Base-by-base conservation (phyloP, 768 basidiomycete species). In the Lactifluus pinguis region DNA sequence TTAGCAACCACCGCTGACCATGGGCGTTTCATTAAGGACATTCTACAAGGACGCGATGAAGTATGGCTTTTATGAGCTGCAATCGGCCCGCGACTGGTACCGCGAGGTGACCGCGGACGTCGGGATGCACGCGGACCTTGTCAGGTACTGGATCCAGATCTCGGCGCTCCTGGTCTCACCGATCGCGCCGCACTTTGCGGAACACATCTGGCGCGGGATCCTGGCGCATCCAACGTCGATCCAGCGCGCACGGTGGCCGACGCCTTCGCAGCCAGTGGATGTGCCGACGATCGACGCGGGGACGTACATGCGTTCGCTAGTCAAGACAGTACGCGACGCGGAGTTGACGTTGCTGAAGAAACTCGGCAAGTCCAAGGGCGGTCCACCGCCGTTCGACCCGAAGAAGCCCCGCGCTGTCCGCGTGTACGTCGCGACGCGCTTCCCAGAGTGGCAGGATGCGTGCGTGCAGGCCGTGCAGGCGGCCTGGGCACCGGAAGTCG, bases 31-130 rank as follows among this genome's bases (percentile, higher is more conserved):
- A 10, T 29, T 36, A 69, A 97, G 95, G 21, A 92, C 87, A 61
- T 84, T 89, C 72, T 99, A 89, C 84, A 99, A 98, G 75, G 92
- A 95, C 60, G 94, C 95, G 10, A 74, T 98, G 63, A 95, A 98
- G 73, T 87, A 80, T 65, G 95, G 95, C 50, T 95, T 98, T 76
- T 99, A 94, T 79, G 94, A 97, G 69, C 81, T 95, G 65, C 92
- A 98, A 72, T 87, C 83, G 53, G 79, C 85, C 2, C 89, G 97
- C 49, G 95, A 98, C 71, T 94, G 93, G 87, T 98, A 98, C 72
- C 91, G 94, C 59, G 89, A 94, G 70, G 91, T 95, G 53, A 94
- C 90, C 3, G 76, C 82, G 7, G 91, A 93, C 62, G 76, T 86
- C 52, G 92, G 93, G 32, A 97, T 98, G 93, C 95, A 98, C 73